Percentiles rank a stretch among this genome's conserved stretches.
Evolutionary conservation across 2,329 filamentous ascomycete genomes (phyloP).

Genomic region (Penicillium freii): DNA sequence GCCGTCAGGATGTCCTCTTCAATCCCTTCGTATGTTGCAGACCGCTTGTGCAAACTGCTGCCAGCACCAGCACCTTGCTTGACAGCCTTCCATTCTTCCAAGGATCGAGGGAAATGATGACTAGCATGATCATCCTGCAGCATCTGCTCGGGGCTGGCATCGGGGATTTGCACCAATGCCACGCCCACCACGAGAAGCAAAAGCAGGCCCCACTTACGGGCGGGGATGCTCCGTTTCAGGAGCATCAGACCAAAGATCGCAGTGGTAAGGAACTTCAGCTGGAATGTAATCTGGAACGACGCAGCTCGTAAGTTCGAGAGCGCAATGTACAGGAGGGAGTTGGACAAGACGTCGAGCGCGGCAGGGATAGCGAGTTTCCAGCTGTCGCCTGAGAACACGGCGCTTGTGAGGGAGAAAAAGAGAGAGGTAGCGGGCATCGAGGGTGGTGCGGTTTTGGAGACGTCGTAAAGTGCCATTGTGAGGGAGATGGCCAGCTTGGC

Average conservation of each 20-base stretch:
- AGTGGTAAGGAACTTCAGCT: constrained; percentile 89
- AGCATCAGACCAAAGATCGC: constrained; percentile 82
- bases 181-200: constrained; percentile 78
- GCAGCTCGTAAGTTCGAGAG: constrained; percentile 88
- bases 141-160: constrained; percentile 54
- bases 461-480: constrained; percentile 83
- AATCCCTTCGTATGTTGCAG: constrained; percentile 89
- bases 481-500: constrained; percentile 85
- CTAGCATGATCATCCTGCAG: constrained; percentile 61
- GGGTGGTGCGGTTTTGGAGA: constrained; percentile 72
- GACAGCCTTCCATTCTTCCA: constrained; percentile 69
- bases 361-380: constrained; percentile 95
- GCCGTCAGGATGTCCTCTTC: constrained; percentile 58
- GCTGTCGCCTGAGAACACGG: constrained; percentile 83
- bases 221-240: constrained; percentile 67
- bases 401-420: constrained; percentile 73
- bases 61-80: constrained; percentile 41
- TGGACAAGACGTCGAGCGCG: constrained; percentile 83
- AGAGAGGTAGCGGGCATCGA: constrained; percentile 77
- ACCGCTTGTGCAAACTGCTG: constrained; percentile 61
- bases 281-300: constrained; percentile 89
- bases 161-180: constrained; percentile 77
- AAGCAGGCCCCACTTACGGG: constrained; percentile 76
- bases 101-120: constrained; percentile 71
- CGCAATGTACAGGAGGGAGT: constrained; percentile 88